Percentiles rank a stretch among this genome's conserved stretches.
phyloP scores from a whole-genome alignment of 306 rosid species.

The Comarum palustre region DNA sequence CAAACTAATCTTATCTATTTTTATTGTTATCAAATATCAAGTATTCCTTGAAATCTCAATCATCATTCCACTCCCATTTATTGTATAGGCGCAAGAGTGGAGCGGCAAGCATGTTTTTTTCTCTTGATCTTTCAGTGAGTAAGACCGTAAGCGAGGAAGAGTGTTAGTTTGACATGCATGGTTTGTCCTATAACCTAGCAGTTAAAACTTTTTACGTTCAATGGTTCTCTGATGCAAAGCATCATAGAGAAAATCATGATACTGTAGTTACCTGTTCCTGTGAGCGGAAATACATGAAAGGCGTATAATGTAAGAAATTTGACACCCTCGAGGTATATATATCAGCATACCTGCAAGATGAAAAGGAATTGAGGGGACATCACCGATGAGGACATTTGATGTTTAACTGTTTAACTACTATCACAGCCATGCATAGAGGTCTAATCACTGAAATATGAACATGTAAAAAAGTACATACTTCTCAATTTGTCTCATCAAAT shows the following conservation, averaged over 20 bases:
- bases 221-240: not conserved
- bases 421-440: constrained; percentile 4
- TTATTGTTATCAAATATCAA: not conserved
- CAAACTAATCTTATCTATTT: not conserved
- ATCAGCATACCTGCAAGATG: constrained; percentile 79
- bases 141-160: not conserved
- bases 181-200: not conserved
- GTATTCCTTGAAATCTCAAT: not conserved
- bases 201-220: not conserved
- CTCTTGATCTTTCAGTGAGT: not conserved
- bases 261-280: constrained; percentile 78
- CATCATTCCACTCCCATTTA: not conserved
- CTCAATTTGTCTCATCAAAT: constrained; percentile 96
- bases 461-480: constrained; percentile 52
- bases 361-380: constrained; percentile 7
- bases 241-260: constrained; percentile 7
- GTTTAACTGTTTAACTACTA: not conserved
- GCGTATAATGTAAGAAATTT: constrained; percentile 79
- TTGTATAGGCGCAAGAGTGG: not conserved
- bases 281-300: constrained; percentile 94
- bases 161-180: not conserved
- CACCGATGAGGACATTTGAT: not conserved
- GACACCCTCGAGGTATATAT: constrained; percentile 98
- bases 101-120: not conserved
- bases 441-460: constrained; percentile 3